These are phyloP conservation scores for Carex scoparia DNA, from an alignment of 176 grass and related monocot species.

Conservation along the genomic window DNA sequence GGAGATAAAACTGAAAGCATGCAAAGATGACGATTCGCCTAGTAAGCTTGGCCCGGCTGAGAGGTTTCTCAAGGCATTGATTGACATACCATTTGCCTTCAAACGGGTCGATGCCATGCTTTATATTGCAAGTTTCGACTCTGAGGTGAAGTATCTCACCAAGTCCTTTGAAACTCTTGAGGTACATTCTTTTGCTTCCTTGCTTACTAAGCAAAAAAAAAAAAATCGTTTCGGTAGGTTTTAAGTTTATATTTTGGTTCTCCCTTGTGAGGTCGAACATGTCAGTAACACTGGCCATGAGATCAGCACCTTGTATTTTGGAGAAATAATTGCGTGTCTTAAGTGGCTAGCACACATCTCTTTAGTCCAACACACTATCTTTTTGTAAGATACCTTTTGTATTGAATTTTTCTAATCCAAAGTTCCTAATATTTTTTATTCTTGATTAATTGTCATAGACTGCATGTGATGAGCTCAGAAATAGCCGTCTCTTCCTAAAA, in stretches of 20 bases:
- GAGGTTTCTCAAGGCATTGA: constrained; percentile 92
- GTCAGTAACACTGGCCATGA: neutral
- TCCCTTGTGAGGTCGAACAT: neutral
- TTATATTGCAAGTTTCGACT: constrained; percentile 91
- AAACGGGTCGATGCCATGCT: constrained; percentile 96
- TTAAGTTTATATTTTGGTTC: neutral
- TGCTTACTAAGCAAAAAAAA: neutral
- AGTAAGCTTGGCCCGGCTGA: constrained; percentile 70
- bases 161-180: constrained; percentile 96
- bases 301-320: neutral
- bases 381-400: neutral
- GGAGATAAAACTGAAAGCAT: constrained; percentile 86
- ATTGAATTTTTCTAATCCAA: neutral
- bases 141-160: constrained; percentile 94
- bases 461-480: constrained; percentile 92
- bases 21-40: constrained; percentile 65
- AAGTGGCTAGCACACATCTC: neutral
- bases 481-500: constrained; percentile 79
- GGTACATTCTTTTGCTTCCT: constrained; percentile 34
- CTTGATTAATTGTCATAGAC: constrained; percentile 33
- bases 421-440: neutral
- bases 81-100: constrained; percentile 95
- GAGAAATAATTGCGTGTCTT: neutral
- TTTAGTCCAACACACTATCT: neutral
- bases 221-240: too few species aligned